These are phyloP conservation scores for Ormosia emarginata DNA, from an alignment of 306 rosid genomes.

Conservation along the genomic window DNA sequence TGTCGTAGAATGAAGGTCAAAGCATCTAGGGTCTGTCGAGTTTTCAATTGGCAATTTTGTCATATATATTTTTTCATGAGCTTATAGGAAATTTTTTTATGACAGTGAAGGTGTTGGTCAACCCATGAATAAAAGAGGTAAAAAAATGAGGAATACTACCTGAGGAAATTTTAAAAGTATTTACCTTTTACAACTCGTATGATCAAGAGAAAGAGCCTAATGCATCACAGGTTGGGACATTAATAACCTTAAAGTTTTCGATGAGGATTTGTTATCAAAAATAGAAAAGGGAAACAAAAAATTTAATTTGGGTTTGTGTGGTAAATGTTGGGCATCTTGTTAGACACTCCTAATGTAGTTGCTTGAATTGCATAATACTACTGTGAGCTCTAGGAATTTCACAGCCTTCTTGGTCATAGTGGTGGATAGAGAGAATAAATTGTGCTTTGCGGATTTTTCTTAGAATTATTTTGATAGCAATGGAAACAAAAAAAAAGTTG, in stretches of 20 bases:
- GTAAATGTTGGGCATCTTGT: neutral
- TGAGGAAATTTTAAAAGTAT: neutral
- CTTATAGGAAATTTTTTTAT: neutral
- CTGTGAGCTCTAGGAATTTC: constrained; percentile 5
- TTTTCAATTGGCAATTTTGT: neutral
- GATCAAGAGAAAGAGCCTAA: neutral
- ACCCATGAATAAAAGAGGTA: neutral
- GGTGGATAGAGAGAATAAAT: neutral
- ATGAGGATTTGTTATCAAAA: neutral
- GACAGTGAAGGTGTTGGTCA: neutral
- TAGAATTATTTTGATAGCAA: neutral
- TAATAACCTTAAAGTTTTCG: neutral
- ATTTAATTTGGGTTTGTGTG: neutral
- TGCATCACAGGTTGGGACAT: neutral
- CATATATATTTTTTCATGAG: neutral
- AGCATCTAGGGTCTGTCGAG: neutral
- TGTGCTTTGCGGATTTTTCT: neutral
- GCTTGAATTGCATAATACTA: constrained; percentile 9
- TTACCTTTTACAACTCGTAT: neutral
- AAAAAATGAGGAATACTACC: neutral
- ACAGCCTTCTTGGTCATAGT: neutral
- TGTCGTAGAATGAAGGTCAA: neutral
- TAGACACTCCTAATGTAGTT: neutral
- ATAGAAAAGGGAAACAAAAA: neutral
- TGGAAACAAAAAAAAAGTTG: neutral